Base-by-base conservation (phyloP, 192 early-diverging fungal species). In the Umbelopsis sp. region DNA sequence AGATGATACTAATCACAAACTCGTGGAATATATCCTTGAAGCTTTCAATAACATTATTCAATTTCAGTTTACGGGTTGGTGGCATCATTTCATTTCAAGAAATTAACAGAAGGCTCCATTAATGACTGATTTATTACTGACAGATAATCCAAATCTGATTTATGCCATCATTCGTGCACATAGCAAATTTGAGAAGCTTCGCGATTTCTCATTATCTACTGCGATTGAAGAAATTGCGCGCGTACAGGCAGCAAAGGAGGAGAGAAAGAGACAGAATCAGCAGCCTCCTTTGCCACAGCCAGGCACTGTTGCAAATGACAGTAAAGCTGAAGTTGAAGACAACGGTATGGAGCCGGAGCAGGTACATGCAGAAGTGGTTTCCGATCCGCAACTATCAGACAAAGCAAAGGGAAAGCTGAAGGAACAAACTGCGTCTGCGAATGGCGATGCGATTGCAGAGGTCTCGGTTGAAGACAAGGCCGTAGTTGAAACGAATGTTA, bases 1-100 rank as follows among this genome's bases (percentile, higher is more conserved):
- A 1, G 91, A 91, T 58, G 90, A 95, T 64, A 72, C 78, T 52
- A 93, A 97, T 66, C 89, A 95, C 67, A 84, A 84, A 33, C 83
- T 89, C 35, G 80, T 92, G 15, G 90, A 88, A 12, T 93, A 91
- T 69, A 68, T 95, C 25, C 72, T 96, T 6, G 94, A 96, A 70
- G 84, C 89, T 7, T 89, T 95, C 71, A 91, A 95, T 72, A 91
- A 90, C 55, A 82, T 95, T 35, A 81, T 95, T 12, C 93, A 95
- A 71, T 95, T 95, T 76, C 95, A 95, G 49, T 86, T 87, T 49
- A 71, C 90, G 12, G 81, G 90, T 91, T 72, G 64, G 80, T 69
- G 33, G 46, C 37, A 41, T 41, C 8, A 27, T 33, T 11, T 27
- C 1, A 10, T 2, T 2, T 48, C 48, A 49, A 0, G 15, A 49